These are phyloP conservation scores for Myochromella boudieri DNA, from an alignment of 768 basidiomycete genomes.

Conservation along the genomic window DNA sequence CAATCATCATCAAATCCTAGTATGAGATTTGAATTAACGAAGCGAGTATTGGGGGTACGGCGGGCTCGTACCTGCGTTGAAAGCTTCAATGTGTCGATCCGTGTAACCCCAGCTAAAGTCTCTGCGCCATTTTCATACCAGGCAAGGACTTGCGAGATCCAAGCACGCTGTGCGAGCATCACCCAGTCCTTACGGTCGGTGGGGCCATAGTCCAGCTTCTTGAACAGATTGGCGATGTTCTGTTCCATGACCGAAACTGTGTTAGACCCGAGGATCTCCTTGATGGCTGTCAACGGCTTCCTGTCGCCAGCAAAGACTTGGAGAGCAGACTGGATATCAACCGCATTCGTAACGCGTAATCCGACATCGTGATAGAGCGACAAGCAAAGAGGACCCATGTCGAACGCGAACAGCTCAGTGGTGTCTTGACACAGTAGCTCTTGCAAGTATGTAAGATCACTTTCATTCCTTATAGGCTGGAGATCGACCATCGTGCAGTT, in stretches of 20 bases:
- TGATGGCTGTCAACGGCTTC: conserved; percentile 40
- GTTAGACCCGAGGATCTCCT: conserved; percentile 36
- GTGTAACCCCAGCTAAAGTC: conserved; percentile 38
- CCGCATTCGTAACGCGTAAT: conserved; percentile 45
- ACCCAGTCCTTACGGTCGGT: conserved; percentile 27
- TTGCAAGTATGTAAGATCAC: too few species aligned
- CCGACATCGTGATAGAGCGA: conserved; percentile 42
- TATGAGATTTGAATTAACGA: conserved; percentile 4
- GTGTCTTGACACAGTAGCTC: conserved; percentile 42
- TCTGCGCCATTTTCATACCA: conserved; percentile 39
- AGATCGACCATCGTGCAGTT: conserved; percentile 38
- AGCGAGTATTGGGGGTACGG: neutral
- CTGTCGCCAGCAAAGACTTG: conserved; percentile 38
- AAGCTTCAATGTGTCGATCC: conserved; percentile 44
- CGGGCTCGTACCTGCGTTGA: conserved; percentile 31
- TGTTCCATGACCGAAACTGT: conserved; percentile 32
- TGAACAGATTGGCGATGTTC: conserved; percentile 37
- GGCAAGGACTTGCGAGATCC: conserved; percentile 49
- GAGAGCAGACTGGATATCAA: conserved; percentile 60
- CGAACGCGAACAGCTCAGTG: conserved; percentile 52
- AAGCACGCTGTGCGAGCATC: conserved; percentile 45
- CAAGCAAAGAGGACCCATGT: conserved; percentile 50
- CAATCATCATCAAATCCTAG: conserved; percentile 40
- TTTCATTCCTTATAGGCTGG: too few species aligned
- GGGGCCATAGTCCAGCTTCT: conserved; percentile 33